Evolutionary conservation across 768 basidiomycete species (phyloP), one percentile per base, ranked within the genome.

Genomic region (Suillus variegatus): DNA sequence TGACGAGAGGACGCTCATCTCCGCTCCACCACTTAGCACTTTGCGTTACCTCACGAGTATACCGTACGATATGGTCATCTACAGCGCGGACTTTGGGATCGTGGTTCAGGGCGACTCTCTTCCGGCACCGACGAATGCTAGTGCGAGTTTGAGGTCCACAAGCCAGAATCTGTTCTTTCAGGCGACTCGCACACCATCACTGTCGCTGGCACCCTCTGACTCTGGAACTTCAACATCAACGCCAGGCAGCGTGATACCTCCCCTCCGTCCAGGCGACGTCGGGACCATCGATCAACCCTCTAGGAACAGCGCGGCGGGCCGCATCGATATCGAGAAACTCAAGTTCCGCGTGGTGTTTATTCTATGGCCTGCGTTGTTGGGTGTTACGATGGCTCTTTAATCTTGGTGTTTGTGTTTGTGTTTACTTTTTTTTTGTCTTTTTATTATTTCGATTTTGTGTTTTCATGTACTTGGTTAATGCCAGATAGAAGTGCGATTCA

Each of bases 351-450:
- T 86, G 56, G 77, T 84, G 65, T 85, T 84, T 63, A 77, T 87
- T 66, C 73, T 84, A 28, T 87, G 86, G 84, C 85, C 86, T 41
- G 80, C 84, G 8, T 71, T 88, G 61, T 77, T 88, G 62, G 88
- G 86, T 2, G 74, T 87, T 54, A 81, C 83, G 43, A 82, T 88
- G 82, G 85, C 85, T 6, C 69, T 86, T 40, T 22, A 18, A 7
- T 64, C 0, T 12, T n/a, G 16, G 35, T n/a, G 16, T 46, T 18
- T 64, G 52, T 64, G 9, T 46, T 28, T 56, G n/a, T 36, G 12
- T 47, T 32, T 32, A 43, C 22, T 44, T 35, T 60, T 28, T 14
- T 41, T 40, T 1, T 41, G 13, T 41, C 20, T 32, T 57, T 36
- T 55, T 38, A 2, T 47, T n/a, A 13, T 20, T 44, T 60, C 40